Conservation (phyloP, 1,284 basidiomycete species). For the Lentinula novae-zelandiae region DNA sequence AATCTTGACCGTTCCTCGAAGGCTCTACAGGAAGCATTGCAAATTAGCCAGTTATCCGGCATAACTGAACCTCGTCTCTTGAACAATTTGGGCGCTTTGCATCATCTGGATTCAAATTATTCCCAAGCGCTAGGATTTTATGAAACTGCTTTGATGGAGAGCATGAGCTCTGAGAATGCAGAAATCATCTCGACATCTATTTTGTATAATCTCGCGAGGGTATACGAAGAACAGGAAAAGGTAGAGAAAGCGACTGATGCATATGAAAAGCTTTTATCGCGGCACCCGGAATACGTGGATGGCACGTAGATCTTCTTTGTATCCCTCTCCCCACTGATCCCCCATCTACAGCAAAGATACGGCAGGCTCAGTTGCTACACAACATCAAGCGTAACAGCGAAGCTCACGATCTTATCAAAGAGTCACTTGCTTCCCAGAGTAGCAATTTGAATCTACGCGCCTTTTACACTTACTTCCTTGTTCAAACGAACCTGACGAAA, state of each 20-base stretch:
- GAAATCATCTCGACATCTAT: conserved; percentile 78
- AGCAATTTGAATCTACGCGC: conserved; percentile 79
- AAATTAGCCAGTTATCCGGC: conserved; percentile 49
- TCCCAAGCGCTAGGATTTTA: conserved; percentile 57
- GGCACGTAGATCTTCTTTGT: conserved; percentile 49
- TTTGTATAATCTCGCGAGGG: conserved; percentile 84
- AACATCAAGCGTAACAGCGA: conserved; percentile 69
- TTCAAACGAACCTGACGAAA: conserved; percentile 67
- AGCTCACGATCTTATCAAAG: conserved; percentile 85
- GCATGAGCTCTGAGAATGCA: conserved; percentile 44
- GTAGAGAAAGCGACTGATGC: conserved; percentile 72
- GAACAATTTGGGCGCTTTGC: conserved; percentile 81
- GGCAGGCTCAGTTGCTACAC: conserved; percentile 77
- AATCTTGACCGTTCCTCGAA: conserved; percentile 68
- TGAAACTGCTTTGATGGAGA: conserved; percentile 61
- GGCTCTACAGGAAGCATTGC: conserved; percentile 70
- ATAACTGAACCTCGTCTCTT: conserved; percentile 63
- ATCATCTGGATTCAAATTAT: conserved; percentile 68
- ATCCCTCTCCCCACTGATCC: conserved; percentile 10
- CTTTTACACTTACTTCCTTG: conserved; percentile 85
- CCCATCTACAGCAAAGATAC: conserved; percentile 71
- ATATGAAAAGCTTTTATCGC: conserved; percentile 77
- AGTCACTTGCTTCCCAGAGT: conserved; percentile 71
- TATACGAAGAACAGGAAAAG: conserved; percentile 82
- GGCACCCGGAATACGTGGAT: conserved; percentile 92